Conservation (phyloP, 1,284 basidiomycete species). For the Cryptococcus sp. region DNA sequence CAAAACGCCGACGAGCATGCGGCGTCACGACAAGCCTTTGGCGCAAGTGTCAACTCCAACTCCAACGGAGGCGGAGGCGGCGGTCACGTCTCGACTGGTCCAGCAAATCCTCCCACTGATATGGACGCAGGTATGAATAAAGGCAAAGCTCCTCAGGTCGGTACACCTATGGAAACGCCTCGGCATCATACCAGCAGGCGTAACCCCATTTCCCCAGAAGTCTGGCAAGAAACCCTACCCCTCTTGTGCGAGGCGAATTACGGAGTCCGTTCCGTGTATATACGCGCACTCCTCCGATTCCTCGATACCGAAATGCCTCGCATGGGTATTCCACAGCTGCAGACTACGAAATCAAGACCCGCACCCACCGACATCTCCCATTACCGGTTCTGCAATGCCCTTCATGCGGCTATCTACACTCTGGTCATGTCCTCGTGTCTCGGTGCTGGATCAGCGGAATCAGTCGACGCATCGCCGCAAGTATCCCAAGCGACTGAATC, state of each 20-base stretch:
- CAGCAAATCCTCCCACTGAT: no score
- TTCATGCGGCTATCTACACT: conserved; percentile 75
- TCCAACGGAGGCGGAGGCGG: conserved; percentile 4
- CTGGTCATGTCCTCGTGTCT: conserved; percentile 70
- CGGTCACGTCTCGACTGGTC: no score
- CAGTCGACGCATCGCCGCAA: neutral
- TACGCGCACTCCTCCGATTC: conserved; percentile 70
- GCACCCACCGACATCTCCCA: conserved; percentile 30
- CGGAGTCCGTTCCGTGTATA: conserved; percentile 73
- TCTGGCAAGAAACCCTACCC: conserved; percentile 85
- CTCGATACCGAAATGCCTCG: conserved; percentile 69
- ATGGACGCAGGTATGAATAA: conserved; percentile 18
- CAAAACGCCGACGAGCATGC: conserved; percentile 41
- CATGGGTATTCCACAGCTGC: neutral
- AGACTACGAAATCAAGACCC: conserved; percentile 5
- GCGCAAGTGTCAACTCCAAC: conserved; percentile 11
- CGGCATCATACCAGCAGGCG: conserved; percentile 55
- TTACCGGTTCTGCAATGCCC: conserved; percentile 69
- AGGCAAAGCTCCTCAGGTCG: conserved; percentile 37
- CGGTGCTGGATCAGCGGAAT: conserved; percentile 49
- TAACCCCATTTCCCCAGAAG: conserved; percentile 73
- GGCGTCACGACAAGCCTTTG: conserved; percentile 2
- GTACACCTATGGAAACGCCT: conserved; percentile 30
- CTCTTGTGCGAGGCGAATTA: conserved; percentile 76
- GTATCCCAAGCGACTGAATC: neutral